phyloP scores from a whole-genome alignment of 2,329 filamentous ascomycete species.

The Pseudogymnoascus sp. region DNA sequence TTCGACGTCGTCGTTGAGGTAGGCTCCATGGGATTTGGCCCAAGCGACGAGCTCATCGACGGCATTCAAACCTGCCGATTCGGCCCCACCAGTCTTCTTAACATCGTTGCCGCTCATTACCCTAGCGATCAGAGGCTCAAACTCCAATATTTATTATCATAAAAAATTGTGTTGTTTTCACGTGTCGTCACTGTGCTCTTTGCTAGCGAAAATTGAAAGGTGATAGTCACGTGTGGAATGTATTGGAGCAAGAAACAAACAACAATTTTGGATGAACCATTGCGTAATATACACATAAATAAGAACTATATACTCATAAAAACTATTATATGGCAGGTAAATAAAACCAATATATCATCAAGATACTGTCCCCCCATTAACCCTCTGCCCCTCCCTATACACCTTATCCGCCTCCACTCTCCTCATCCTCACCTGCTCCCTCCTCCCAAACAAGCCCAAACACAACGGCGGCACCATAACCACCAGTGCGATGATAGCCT shows the following conservation, averaged over 20 bases:
- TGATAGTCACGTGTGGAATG: background rate
- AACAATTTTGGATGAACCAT: background rate
- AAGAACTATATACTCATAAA: background rate
- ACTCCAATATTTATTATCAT: background rate
- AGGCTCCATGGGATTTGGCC: slow-evolving; percentile 39
- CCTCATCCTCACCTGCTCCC: slow-evolving; percentile 41
- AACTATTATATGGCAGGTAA: background rate
- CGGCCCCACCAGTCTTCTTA: slow-evolving; percentile 20
- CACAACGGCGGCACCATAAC: slow-evolving; percentile 60
- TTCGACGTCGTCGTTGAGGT: slow-evolving; percentile 43
- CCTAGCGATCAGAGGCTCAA: background rate
- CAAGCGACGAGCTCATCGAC: slow-evolving; percentile 38
- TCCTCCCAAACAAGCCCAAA: slow-evolving; percentile 61
- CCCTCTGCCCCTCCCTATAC: slow-evolving; percentile 30
- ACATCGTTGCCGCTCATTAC: background rate
- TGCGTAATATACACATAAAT: background rate
- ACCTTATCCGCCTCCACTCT: slow-evolving; percentile 34
- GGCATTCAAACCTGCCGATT: slow-evolving; percentile 46
- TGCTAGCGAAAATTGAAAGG: background rate
- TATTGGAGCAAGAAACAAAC: background rate
- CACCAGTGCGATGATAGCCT: slow-evolving; percentile 60
- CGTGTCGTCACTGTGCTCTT: background rate
- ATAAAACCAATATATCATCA: background rate
- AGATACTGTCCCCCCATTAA: background rate
- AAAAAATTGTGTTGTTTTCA: background rate